Percentiles rank a stretch among this genome's conserved stretches.
phyloP scores from a whole-genome alignment of 140 eudicot genomes.

The Cichorium intybus region DNA sequence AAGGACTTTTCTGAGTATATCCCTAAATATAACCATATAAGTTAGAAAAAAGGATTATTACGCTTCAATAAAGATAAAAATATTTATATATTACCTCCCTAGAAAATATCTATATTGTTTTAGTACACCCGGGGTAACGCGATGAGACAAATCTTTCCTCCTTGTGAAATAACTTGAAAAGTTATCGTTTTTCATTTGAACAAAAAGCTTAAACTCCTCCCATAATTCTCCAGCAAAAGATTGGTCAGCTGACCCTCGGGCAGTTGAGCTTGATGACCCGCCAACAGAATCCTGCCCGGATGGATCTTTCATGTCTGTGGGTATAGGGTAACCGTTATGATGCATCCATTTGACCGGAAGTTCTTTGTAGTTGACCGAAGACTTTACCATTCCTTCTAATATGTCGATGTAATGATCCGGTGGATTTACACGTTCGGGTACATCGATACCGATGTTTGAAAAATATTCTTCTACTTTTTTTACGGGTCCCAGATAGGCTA shows the following conservation, averaged over 20 bases:
- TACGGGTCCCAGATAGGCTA: constrained; percentile 85
- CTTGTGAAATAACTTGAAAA: constrained; percentile 39
- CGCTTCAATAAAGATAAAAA: not conserved
- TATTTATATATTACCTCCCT: constrained; percentile 60
- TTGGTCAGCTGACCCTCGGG: constrained; percentile 31
- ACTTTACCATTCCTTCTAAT: constrained; percentile 70
- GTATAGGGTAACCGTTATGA: constrained; percentile 85
- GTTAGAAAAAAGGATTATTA: not conserved
- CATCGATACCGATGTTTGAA: constrained; percentile 67
- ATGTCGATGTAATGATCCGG: constrained; percentile 93
- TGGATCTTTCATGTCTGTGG: constrained; percentile 70
- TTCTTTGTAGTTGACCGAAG: constrained; percentile 61
- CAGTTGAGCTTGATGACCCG: constrained; percentile 23
- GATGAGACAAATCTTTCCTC: constrained; percentile 60
- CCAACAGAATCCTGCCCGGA: not conserved
- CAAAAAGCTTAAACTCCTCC: constrained; percentile 59
- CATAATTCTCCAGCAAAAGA: constrained; percentile 68
- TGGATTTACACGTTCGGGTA: constrained; percentile 92
- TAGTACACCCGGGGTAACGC: constrained; percentile 53
- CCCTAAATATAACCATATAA: no score
- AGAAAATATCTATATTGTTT: constrained; percentile 71
- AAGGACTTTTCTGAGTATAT: no score
- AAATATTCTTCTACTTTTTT: constrained; percentile 82
- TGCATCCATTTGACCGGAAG: constrained; percentile 98
- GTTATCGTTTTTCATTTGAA: constrained; percentile 52